Evolutionary conservation across 2,329 filamentous ascomycete species (phyloP).

Genomic region (Blastomyces percursus): DNA sequence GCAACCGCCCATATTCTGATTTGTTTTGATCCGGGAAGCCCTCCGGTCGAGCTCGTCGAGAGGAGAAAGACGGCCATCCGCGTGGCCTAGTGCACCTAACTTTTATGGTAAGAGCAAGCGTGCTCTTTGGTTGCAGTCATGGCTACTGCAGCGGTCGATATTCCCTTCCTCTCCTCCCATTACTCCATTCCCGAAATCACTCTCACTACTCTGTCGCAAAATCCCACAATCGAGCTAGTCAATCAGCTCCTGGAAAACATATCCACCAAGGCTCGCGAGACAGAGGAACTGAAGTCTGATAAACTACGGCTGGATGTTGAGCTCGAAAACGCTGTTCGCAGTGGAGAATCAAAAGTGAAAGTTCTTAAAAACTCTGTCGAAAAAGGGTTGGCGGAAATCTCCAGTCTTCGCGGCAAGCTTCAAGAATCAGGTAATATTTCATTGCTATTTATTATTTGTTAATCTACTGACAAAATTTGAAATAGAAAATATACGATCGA

Average conservation of each 20-base stretch:
- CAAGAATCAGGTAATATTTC: conserved; percentile 60
- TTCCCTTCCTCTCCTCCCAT: conserved; percentile 49
- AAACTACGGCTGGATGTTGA: conserved; percentile 87
- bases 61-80: background rate
- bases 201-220: conserved; percentile 44
- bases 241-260: conserved; percentile 63
- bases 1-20: background rate
- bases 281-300: conserved; percentile 69
- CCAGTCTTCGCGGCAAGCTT: conserved; percentile 69
- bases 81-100: background rate
- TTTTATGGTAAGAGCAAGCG: conserved; percentile 22
- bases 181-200: conserved; percentile 48
- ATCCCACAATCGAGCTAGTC: conserved; percentile 66
- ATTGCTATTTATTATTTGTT: background rate
- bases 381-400: conserved; percentile 71
- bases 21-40: conserved; percentile 4
- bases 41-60: background rate
- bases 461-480: conserved; percentile 15
- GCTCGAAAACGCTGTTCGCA: conserved; percentile 78
- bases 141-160: conserved; percentile 47
- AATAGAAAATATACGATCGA: conserved; percentile 62
- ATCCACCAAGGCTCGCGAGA: conserved; percentile 67
- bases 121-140: conserved; percentile 28
- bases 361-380: conserved; percentile 71
- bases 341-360: conserved; percentile 70